Conservation (phyloP, 106 monocot species). For the Cymbidium sinense region DNA sequence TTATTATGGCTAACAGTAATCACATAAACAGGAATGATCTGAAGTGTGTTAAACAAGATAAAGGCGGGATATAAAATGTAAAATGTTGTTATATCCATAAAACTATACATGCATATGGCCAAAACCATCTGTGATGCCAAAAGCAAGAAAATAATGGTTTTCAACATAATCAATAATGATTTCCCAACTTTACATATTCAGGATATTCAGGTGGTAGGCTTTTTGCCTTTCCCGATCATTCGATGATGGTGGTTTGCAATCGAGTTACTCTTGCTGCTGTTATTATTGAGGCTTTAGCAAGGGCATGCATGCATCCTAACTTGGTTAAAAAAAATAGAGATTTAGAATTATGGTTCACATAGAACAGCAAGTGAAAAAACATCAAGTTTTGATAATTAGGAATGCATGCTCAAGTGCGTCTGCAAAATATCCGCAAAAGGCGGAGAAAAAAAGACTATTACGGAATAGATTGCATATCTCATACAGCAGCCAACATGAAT, state of each 20-base stretch:
- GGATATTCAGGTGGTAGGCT: not conserved
- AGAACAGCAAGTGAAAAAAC: too few species aligned
- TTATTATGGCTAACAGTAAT: not conserved
- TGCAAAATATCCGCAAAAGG: too few species aligned
- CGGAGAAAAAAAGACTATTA: too few species aligned
- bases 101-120: not conserved
- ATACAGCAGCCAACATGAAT: too few species aligned
- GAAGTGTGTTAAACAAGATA: not conserved
- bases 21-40: not conserved
- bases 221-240: not conserved
- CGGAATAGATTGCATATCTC: too few species aligned
- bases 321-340: not conserved
- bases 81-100: not conserved
- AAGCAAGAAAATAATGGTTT: not conserved
- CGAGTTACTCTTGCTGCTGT: too few species aligned
- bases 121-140: not conserved
- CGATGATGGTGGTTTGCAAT: too few species aligned
- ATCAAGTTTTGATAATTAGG: too few species aligned
- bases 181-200: not conserved
- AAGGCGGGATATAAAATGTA: not conserved
- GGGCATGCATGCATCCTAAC: not conserved
- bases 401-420: too few species aligned
- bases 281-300: not conserved
- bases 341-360: too few species aligned
- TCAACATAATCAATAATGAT: not conserved